These are phyloP conservation scores for Pleurotus platypus DNA, from an alignment of 768 basidiomycete species.

Conservation along the genomic window DNA sequence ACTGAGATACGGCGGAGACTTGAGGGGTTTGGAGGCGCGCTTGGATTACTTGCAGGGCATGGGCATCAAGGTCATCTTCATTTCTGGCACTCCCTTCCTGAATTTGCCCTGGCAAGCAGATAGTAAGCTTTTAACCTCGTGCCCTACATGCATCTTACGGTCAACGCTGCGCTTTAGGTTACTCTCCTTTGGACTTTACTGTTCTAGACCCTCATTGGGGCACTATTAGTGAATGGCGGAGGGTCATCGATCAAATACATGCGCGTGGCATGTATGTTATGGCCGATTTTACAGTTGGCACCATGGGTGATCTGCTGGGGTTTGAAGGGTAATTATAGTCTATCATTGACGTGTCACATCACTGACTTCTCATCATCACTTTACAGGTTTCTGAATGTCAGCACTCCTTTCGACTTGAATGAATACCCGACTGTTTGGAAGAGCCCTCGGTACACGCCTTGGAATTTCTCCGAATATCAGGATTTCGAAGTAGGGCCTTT, in stretches of 20 bases:
- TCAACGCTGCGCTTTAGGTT: constrained; percentile 47
- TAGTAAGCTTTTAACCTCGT: constrained; percentile 51
- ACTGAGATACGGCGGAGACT: constrained; percentile 85
- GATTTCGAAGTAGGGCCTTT: constrained; percentile 63
- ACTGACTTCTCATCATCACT: constrained; percentile 3
- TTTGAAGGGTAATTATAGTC: constrained; percentile 66
- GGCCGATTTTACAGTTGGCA: constrained; percentile 92
- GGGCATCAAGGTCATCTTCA: constrained; percentile 82
- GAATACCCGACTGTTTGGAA: constrained; percentile 80
- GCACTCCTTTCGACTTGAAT: constrained; percentile 72
- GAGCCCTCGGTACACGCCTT: constrained; percentile 69
- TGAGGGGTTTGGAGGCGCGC: constrained; percentile 68
- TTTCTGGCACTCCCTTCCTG: constrained; percentile 88
- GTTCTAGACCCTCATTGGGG: constrained; percentile 94
- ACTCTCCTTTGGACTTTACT: constrained; percentile 89
- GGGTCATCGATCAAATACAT: constrained; percentile 74
- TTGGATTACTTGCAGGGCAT: constrained; percentile 90
- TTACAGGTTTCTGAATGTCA: constrained; percentile 68
- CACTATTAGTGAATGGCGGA: constrained; percentile 73
- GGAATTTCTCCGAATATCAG: constrained; percentile 81
- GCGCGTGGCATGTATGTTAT: constrained; percentile 86
- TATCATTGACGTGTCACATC: constrained; percentile 3
- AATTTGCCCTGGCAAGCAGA: constrained; percentile 99
- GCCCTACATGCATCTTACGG: background rate
- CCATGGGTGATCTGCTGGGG: constrained; percentile 84